phyloP scores from a whole-genome alignment of 805 yeast genomes.

The Blastobotrys mokoenaii region DNA sequence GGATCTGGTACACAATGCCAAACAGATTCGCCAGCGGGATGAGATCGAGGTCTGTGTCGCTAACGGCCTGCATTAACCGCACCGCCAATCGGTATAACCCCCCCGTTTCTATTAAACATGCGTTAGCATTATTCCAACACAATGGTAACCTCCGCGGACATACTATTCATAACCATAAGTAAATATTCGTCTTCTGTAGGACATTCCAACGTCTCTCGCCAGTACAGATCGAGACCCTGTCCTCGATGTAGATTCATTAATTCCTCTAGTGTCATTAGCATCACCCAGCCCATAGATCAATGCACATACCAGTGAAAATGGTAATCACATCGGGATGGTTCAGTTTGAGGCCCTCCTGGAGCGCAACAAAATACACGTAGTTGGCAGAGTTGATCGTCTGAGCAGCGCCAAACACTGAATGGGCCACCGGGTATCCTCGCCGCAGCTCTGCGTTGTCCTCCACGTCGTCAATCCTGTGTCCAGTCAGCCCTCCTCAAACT shows the following conservation, averaged over 20 bases:
- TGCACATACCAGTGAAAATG: slow-evolving; percentile 11
- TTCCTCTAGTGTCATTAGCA: slow-evolving; percentile 53
- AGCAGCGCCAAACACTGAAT: slow-evolving; percentile 66
- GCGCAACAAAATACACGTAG: slow-evolving; percentile 69
- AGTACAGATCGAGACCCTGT: slow-evolving; percentile 80
- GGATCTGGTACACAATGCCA: slow-evolving; percentile 79
- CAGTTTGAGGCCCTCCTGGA: slow-evolving; percentile 39
- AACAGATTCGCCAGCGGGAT: slow-evolving; percentile 61
- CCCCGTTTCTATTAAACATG: slow-evolving; percentile 60
- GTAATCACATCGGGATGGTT: slow-evolving; percentile 9
- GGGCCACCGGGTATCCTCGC: slow-evolving; percentile 76
- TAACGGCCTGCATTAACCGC: slow-evolving; percentile 44
- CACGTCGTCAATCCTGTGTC: slow-evolving; percentile 61
- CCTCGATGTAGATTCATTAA: slow-evolving; percentile 78
- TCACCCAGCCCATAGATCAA: neutral
- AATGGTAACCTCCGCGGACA: slow-evolving; percentile 1
- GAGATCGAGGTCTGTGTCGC: slow-evolving; percentile 25
- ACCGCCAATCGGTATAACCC: slow-evolving; percentile 76
- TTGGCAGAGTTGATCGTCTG: slow-evolving; percentile 77
- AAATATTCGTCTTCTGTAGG: slow-evolving; percentile 61
- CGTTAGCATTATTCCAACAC: neutral
- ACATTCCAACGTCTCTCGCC: slow-evolving; percentile 62
- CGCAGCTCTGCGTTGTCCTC: slow-evolving; percentile 70
- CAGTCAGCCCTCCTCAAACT: neutral
- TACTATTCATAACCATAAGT: slow-evolving; percentile 69